These are phyloP conservation scores for Zopfia rhizophila DNA, from an alignment of 2,329 filamentous ascomycete species.

Conservation along the genomic window DNA sequence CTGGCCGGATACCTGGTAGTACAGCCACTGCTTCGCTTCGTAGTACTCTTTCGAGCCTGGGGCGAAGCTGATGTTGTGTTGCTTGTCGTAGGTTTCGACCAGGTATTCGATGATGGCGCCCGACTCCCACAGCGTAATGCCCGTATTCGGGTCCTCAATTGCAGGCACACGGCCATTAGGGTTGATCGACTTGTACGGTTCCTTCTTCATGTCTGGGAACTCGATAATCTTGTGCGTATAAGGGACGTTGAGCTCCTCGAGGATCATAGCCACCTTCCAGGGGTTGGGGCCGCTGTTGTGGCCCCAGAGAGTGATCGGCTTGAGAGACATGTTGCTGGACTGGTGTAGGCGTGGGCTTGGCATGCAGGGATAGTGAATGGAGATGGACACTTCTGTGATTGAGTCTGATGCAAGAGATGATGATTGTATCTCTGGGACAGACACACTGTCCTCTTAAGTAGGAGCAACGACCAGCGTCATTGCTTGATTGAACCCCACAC, in stretches of 20 bases:
- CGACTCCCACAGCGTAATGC: conserved; percentile 57
- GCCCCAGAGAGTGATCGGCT: conserved; percentile 25
- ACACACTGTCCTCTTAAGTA: conserved; percentile 5
- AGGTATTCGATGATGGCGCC: conserved; percentile 59
- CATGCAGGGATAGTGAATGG: conserved; percentile 3
- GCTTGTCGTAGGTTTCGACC: conserved; percentile 57
- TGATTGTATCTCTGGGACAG: conserved; percentile 1
- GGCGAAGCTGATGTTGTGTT: conserved; percentile 50
- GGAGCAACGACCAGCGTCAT: conserved; percentile 1
- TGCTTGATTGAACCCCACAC: conserved; percentile 2
- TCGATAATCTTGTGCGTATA: conserved; percentile 52
- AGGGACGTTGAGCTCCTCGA: conserved; percentile 57
- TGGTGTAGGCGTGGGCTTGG: conserved; percentile 4
- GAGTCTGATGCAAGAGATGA: conserved; percentile 9
- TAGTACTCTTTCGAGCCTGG: conserved; percentile 48
- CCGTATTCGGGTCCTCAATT: conserved; percentile 58
- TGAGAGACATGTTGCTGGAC: conserved; percentile 5
- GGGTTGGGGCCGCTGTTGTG: conserved; percentile 49
- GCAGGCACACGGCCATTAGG: conserved; percentile 56
- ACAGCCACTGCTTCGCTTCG: conserved; percentile 57
- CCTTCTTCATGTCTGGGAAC: conserved; percentile 51
- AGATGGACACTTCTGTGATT: conserved; percentile 11
- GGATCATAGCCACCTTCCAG: conserved; percentile 57
- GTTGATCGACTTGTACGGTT: conserved; percentile 50
- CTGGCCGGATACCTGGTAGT: conserved; percentile 59